These are phyloP conservation scores for Lumnitzera littorea DNA, from an alignment of 345 rosid genomes.

Conservation along the genomic window DNA sequence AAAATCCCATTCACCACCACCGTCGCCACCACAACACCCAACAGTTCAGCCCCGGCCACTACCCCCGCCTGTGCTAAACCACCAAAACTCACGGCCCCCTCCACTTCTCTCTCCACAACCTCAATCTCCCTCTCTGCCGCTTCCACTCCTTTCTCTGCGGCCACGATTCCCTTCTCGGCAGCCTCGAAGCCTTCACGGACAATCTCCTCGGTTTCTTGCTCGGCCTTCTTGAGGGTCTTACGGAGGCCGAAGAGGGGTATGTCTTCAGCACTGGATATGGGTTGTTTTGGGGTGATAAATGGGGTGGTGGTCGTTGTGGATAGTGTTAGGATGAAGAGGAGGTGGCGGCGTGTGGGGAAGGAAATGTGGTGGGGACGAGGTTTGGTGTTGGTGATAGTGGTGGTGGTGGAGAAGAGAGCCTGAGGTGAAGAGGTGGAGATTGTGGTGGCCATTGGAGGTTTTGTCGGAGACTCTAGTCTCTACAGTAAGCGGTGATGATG, in stretches of 20 bases:
- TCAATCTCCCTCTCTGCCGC: constrained; percentile 46
- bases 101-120: constrained; percentile 46
- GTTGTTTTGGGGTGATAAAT: constrained; percentile 18
- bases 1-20: constrained; percentile 74
- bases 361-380: constrained; percentile 15
- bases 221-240: constrained; percentile 66
- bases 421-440: constrained; percentile 17
- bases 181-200: constrained; percentile 61
- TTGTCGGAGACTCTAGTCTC: not conserved
- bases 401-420: constrained; percentile 11
- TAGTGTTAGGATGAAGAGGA: constrained; percentile 46
- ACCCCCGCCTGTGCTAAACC: constrained; percentile 77
- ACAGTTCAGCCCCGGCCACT: constrained; percentile 66
- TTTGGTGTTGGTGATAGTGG: constrained; percentile 8
- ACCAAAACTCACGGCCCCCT: constrained; percentile 37
- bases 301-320: constrained; percentile 29
- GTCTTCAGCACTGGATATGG: constrained; percentile 42
- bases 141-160: constrained; percentile 46
- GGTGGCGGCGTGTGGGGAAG: constrained; percentile 40
- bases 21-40: constrained; percentile 62
- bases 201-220: constrained; percentile 63
- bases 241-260: constrained; percentile 71
- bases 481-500: not conserved
- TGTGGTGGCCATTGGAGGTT: constrained; percentile 41
- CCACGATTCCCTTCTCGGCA: constrained; percentile 29